Percentiles rank a stretch among this genome's conserved stretches.
These are phyloP conservation scores for Naegleria fowleri DNA, from an alignment of 208 protist species.

Conservation along the genomic window DNA sequence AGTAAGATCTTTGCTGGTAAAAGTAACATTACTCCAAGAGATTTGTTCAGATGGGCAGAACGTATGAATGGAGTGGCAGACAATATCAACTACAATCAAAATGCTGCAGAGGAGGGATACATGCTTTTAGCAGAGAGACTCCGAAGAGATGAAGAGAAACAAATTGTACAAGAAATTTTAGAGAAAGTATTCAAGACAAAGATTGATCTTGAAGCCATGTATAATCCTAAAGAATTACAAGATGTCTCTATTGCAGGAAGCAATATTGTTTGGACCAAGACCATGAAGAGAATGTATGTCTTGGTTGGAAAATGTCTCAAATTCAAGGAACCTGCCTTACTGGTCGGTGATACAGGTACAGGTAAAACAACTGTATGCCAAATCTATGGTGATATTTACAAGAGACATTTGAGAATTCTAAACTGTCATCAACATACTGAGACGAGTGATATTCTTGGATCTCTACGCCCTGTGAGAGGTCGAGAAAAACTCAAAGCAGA, in stretches of 20 bases:
- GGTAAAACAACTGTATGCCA: conserved; percentile 98
- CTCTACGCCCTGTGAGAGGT: conserved; percentile 72
- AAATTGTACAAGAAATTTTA: conserved; percentile 80
- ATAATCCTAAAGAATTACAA: conserved; percentile 54
- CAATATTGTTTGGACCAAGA: conserved; percentile 89
- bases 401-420: conserved; percentile 83
- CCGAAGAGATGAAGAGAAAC: conserved; percentile 81
- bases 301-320: conserved; percentile 87
- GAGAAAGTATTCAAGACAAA: conserved; percentile 50
- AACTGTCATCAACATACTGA: conserved; percentile 99
- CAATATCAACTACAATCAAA: conserved; percentile 55
- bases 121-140: conserved; percentile 96
- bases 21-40: conserved; percentile 97
- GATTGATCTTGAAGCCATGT: conserved; percentile 62
- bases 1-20: conserved; percentile 95
- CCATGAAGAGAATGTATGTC: conserved; percentile 89
- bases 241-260: background rate
- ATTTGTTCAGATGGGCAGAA: conserved; percentile 99
- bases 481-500: conserved; percentile 51
- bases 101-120: conserved; percentile 93
- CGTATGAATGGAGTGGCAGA: conserved; percentile 40
- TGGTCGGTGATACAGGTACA: conserved; percentile 97
- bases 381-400: conserved; percentile 71
- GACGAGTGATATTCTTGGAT: conserved; percentile 95
- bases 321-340: conserved; percentile 88